Base-by-base conservation (phyloP, 352 stramenopile genomes). In the Phytophthora meadii region DNA sequence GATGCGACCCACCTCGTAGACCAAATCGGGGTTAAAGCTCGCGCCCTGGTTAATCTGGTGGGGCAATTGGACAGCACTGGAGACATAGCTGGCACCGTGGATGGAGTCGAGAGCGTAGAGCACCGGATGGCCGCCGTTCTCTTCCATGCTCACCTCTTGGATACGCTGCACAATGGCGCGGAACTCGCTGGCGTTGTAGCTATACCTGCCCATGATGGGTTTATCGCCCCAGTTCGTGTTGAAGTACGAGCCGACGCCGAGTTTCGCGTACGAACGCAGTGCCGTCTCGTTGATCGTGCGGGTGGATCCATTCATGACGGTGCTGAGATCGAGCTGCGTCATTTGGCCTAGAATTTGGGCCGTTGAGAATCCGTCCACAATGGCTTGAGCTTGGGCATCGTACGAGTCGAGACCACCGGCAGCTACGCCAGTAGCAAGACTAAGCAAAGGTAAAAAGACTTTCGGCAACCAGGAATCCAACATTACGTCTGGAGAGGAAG, bases 71-170 rank as follows among this genome's bases (percentile, higher is more conserved):
- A 88, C 74, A 6, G 90, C 76, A 19, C 80, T 82, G 28, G 70
- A 53, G 27, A 97, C 71, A 53, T 96, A 96, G 54, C 84, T 95
- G 0, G 87, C 89, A 3, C 90, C 90, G 54, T 97, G 90, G 2
- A 96, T 79, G 27, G 81, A 94, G 67, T 97, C 90, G 15, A 97
- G 68, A 4, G 89, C 90, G 64, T 89, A 97, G 42, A 97, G 68
- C 1, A 91, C 60, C 11, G 82, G 87, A 25, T 86, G 64, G 4
- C 72, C 70, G 36, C 65, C 72, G 24, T 84, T 81, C 28, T 87
- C 68, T 27, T 91, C 54, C 62, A 87, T 73, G 27, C 76, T 78
- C 39, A 95, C 88, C 8, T 74, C 22, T 63, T 97, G 87, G 19
- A 96, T 88, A 45, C 76, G 64, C 15, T 84, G 51, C 14, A 93